phyloP scores from a whole-genome alignment of 2,329 filamentous ascomycete species.

The Cercospora sesami region DNA sequence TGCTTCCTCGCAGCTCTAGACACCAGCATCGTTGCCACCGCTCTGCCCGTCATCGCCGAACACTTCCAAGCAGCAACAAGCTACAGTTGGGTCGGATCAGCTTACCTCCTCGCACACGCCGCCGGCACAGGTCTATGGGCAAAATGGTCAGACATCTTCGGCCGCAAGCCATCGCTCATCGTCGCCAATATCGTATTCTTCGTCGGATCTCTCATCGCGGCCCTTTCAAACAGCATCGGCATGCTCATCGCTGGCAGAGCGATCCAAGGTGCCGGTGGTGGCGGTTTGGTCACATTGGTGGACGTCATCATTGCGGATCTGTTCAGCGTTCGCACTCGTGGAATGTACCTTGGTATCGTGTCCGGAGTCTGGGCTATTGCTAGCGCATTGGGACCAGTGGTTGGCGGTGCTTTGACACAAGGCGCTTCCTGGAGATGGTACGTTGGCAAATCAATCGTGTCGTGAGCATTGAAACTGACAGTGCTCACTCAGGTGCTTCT shows the following conservation, averaged over 20 bases:
- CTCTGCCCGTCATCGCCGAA: neutral
- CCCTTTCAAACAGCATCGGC: neutral
- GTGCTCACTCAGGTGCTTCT: neutral
- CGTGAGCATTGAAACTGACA: neutral
- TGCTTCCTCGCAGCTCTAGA: neutral
- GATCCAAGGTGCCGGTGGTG: neutral
- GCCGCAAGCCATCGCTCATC: neutral
- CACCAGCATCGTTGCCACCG: neutral
- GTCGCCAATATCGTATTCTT: neutral
- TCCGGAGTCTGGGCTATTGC: slow-evolving; percentile 11
- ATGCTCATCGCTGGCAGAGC: neutral
- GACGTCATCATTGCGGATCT: neutral
- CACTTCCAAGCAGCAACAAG: neutral
- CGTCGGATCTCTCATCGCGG: neutral
- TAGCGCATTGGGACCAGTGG: neutral
- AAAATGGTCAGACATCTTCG: neutral
- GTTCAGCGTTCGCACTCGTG: neutral
- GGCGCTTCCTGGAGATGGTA: neutral
- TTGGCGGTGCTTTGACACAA: neutral
- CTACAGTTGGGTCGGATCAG: neutral
- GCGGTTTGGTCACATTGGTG: neutral
- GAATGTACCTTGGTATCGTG: neutral
- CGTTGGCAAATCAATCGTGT: neutral
- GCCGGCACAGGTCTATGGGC: neutral
- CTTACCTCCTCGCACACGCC: neutral